A percentile compares a stretch with the other conserved stretches of the same genome.
Evolutionary conservation across 108 stramenopile species (phyloP).

Genomic region (Cyclotella baltica): DNA sequence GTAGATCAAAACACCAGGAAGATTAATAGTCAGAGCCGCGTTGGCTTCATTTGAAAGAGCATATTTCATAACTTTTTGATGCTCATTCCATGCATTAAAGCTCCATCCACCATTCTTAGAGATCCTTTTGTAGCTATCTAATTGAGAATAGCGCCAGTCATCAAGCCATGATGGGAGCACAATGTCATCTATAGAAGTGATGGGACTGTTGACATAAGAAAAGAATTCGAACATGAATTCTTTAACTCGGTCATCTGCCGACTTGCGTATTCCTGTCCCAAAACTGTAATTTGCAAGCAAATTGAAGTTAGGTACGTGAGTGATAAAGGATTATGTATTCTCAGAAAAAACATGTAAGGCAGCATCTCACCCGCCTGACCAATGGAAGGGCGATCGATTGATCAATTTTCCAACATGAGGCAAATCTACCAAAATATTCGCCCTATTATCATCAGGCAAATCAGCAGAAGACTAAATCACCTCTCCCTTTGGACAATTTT

Average conservation of each 20-base stretch:
- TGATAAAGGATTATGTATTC: no score
- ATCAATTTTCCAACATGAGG: conserved; percentile 44
- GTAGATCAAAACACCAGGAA: conserved; percentile 49
- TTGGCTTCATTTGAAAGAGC: conserved; percentile 45
- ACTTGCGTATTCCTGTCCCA: conserved; percentile 49
- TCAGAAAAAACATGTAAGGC: no score
- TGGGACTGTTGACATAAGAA: conserved; percentile 50
- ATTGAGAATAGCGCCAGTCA: conserved; percentile 45
- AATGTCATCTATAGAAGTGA: conserved; percentile 47
- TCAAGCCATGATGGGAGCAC: conserved; percentile 49
- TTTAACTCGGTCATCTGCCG: conserved; percentile 28
- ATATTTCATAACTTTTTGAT: conserved; percentile 25
- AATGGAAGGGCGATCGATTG: conserved; percentile 56
- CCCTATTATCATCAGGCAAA: conserved; percentile 39
- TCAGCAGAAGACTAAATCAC: conserved; percentile 8
- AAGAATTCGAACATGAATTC: conserved; percentile 59
- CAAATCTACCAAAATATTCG: conserved; percentile 38
- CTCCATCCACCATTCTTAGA: conserved; percentile 28
- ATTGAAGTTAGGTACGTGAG: no score
- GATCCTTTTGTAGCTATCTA: conserved; percentile 19
- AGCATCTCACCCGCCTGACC: conserved; percentile 47
- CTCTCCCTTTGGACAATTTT: conserved; percentile 46
- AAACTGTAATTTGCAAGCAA: no score
- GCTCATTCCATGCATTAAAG: conserved; percentile 31
- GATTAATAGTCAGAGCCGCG: conserved; percentile 34